Conservation (phyloP, 2,329 filamentous ascomycete genomes). For the Berkeleyomyces rouxiae region DNA sequence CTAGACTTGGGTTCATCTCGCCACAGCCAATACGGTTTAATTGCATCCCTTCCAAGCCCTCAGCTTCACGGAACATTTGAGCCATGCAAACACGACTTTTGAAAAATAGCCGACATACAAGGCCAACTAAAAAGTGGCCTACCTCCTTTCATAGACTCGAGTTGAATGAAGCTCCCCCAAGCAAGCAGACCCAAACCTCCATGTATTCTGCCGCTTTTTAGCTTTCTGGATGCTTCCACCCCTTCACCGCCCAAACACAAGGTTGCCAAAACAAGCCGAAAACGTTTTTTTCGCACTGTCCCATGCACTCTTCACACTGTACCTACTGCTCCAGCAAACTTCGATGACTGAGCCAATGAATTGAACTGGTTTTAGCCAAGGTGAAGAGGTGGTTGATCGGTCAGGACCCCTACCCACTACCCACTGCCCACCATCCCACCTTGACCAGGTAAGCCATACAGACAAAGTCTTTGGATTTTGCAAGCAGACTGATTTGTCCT, state of each 20-base stretch:
- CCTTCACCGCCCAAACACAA: not conserved
- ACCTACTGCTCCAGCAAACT: not conserved
- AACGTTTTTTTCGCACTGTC: slow-evolving; percentile 3
- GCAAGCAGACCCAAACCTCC: not conserved
- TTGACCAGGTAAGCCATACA: not conserved
- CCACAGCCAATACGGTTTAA: too few species aligned
- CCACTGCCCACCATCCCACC: not conserved
- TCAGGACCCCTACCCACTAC: not conserved
- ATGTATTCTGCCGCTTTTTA: not conserved
- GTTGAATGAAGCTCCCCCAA: too few species aligned
- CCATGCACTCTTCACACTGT: slow-evolving; percentile 1
- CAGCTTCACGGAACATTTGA: not conserved
- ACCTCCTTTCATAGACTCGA: not conserved
- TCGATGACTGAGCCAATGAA: not conserved
- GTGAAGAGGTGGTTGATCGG: not conserved
- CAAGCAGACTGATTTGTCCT: slow-evolving; percentile 1
- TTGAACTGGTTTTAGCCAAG: not conserved
- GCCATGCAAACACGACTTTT: not conserved
- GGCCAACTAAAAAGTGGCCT: not conserved
- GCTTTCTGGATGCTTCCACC: not conserved
- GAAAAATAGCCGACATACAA: not conserved
- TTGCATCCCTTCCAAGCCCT: not conserved
- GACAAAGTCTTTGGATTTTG: not conserved
- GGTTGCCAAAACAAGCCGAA: slow-evolving; percentile 1
- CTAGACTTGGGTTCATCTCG: not conserved